Conservation (phyloP, 495 filamentous ascomycete genomes). For the Xylaria longipes region DNA sequence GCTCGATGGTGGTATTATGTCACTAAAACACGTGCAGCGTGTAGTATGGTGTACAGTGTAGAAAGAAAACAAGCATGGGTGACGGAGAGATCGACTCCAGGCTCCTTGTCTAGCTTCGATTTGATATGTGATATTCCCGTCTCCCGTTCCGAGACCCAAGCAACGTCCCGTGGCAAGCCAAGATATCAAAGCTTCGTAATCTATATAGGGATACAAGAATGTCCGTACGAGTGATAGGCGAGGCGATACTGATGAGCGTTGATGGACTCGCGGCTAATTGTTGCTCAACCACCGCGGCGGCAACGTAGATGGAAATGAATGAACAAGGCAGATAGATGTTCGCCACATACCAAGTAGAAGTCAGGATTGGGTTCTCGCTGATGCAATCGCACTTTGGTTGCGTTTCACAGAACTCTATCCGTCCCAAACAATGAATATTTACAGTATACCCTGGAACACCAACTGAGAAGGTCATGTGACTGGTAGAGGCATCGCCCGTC, state of each 20-base stretch:
- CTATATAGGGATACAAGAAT: constrained; percentile 2
- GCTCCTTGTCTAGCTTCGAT: constrained; percentile 41
- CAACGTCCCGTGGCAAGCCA: constrained; percentile 18
- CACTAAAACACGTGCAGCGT: background rate
- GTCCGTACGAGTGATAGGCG: constrained; percentile 11
- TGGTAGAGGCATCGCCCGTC: constrained; percentile 5
- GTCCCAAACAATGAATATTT: constrained; percentile 1
- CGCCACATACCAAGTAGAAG: background rate
- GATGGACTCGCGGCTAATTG: constrained; percentile 15
- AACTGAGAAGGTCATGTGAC: constrained; percentile 17
- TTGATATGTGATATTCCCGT: constrained; percentile 35
- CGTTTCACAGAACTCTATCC: constrained; percentile 5
- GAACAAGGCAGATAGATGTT: constrained; percentile 6
- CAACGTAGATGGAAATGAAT: background rate
- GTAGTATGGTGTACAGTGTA: constrained; percentile 11
- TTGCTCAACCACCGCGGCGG: constrained; percentile 5
- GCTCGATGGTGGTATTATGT: background rate
- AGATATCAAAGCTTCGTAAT: constrained; percentile 15
- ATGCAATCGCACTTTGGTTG: constrained; percentile 18
- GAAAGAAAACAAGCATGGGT: constrained; percentile 29
- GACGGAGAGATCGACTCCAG: constrained; percentile 41
- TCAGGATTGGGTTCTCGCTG: constrained; percentile 5
- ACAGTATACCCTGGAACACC: constrained; percentile 15
- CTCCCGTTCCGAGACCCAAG: constrained; percentile 39
- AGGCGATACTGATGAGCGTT: constrained; percentile 17